Evolutionary conservation across 352 stramenopile species (phyloP).

Genomic region (Globisporangium cystogenes): DNA sequence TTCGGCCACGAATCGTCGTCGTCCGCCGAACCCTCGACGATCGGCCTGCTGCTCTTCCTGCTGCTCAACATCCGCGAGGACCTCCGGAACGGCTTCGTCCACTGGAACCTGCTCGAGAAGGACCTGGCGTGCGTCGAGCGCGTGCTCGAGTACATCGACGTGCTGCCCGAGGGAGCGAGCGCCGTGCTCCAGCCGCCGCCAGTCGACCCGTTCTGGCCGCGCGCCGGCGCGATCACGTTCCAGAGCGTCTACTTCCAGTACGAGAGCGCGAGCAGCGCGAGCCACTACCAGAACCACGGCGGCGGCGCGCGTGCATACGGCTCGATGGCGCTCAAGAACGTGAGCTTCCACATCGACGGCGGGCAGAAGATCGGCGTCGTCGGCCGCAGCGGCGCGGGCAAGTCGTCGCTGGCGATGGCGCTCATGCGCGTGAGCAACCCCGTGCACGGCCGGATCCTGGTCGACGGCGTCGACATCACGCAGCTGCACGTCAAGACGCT

Average conservation of each 20-base stretch:
- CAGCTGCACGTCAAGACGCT: constrained; percentile 28
- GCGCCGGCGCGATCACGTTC: constrained; percentile 25
- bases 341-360: constrained; percentile 35
- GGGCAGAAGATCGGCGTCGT: constrained; percentile 58
- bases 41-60: constrained; percentile 40
- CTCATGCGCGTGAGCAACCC: constrained; percentile 41
- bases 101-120: constrained; percentile 35
- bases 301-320: not conserved
- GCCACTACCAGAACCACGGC: constrained; percentile 24
- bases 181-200: constrained; percentile 1
- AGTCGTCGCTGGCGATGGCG: constrained; percentile 53
- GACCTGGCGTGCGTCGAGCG: constrained; percentile 24
- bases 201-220: constrained; percentile 24
- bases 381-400: constrained; percentile 54
- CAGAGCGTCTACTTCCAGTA: constrained; percentile 28
- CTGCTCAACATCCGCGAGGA: constrained; percentile 30
- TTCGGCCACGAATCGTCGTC: constrained; percentile 17
- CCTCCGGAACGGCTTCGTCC: constrained; percentile 13
- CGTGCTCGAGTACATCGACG: constrained; percentile 31
- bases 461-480: constrained; percentile 86
- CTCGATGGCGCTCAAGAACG: constrained; percentile 33
- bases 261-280: not conserved
- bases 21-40: constrained; percentile 10
- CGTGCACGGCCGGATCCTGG: constrained; percentile 59
- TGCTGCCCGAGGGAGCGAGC: constrained; percentile 6